Evolutionary conservation across 1,139 yeast genomes (phyloP), one percentile per base, ranked within the genome.

Genomic region (Hemisphaericaspora subhashii): DNA sequence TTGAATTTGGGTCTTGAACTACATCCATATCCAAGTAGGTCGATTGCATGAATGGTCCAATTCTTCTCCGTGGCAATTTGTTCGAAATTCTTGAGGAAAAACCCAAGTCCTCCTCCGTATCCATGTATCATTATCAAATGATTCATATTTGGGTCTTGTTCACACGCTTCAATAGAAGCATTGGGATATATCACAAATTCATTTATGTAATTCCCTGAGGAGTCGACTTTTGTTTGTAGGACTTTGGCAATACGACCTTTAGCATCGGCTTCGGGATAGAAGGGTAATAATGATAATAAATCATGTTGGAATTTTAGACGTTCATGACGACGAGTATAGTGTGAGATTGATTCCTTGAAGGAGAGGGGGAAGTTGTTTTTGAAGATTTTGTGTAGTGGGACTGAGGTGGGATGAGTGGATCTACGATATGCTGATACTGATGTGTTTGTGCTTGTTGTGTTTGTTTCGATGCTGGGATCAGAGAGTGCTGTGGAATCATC

Each of bases 51-150:
- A 23, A 85, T 69, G 42, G 80, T 68, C 86, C 88, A 83, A 10
- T 55, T 52, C 12, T 51, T 42, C 4, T 38, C 41, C 11, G 68
- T 52, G 11, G 53, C 42, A n/a, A 81, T 50, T 1, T 57, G 64
- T 37, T 76, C 79, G 39, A 80, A 72, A 52, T 83, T 85, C 52
- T 82, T 82, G 29, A 82, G 53, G 50, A 70, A 85, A 48, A 84
- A 81, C 0, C 94, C 92, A 12, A 83, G 58, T 0, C 90, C 90
- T 0, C 86, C 87, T 2, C 92, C 94, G 51, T 85, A 84, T 0
- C 94, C 94, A 58, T 85, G 94, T 5, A 84, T 64, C 61, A 85
- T 64, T 1, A 85, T 72, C 28, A 84, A 60, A 59, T 84, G 90
- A 42, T 80, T 75, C 45, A 66, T 51, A 1, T 42, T 43, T 15